These are phyloP conservation scores for Ustilago xerochloae DNA, from an alignment of 1,284 basidiomycete species.

Conservation along the genomic window DNA sequence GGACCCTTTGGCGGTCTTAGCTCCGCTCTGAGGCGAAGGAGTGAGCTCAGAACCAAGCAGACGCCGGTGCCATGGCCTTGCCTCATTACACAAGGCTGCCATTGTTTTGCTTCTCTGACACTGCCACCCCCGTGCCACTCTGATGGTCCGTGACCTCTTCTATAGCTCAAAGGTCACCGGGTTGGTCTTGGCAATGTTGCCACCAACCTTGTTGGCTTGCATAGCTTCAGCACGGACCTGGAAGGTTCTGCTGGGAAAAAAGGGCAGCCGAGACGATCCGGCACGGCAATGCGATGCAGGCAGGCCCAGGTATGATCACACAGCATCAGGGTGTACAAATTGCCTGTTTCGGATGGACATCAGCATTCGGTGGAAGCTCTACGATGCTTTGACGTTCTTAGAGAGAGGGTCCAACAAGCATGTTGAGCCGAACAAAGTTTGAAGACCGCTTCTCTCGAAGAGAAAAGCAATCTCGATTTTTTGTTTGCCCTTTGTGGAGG, in stretches of 20 bases:
- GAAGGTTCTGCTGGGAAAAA: background rate
- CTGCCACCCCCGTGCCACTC: too few species aligned
- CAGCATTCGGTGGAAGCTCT: too few species aligned
- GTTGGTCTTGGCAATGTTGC: constrained; percentile 24
- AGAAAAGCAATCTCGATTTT: too few species aligned
- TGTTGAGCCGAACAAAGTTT: too few species aligned
- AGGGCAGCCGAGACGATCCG: constrained; percentile 7
- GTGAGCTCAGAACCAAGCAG: background rate
- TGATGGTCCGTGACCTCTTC: constrained; percentile 14
- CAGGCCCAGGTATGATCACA: background rate
- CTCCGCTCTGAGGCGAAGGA: background rate
- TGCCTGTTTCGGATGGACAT: too few species aligned
- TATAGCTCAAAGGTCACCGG: constrained; percentile 21
- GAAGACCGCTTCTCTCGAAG: too few species aligned
- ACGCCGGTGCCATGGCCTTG: constrained; percentile 1
- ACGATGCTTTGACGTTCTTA: too few species aligned
- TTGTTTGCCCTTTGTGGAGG: background rate
- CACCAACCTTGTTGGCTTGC: background rate
- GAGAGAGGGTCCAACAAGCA: too few species aligned
- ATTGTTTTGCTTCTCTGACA: too few species aligned
- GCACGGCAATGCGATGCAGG: constrained; percentile 23
- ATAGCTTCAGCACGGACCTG: background rate
- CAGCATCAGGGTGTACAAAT: too few species aligned
- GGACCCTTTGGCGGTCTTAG: constrained; percentile 5
- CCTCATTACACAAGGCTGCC: background rate